A percentile compares a stretch with the other conserved stretches of the same genome.
phyloP scores from a whole-genome alignment of 768 basidiomycete genomes.

The Strobilomyces echinocephalus region DNA sequence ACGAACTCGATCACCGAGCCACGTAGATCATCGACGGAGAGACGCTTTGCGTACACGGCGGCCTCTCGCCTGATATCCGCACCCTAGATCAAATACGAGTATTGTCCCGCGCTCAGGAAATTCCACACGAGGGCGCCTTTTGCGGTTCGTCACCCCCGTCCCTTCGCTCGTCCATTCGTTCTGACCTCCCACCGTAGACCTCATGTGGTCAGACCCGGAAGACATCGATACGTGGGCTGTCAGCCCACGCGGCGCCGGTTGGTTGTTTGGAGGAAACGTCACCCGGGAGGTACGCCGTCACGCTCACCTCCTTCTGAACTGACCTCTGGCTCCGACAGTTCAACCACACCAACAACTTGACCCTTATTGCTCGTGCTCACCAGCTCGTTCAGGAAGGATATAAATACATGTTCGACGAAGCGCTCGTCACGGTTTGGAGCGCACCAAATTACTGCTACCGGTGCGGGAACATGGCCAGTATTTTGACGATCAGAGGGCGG shows the following conservation, averaged over 20 bases:
- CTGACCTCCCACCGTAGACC: conserved; percentile 44
- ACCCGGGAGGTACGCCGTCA: conserved; percentile 63
- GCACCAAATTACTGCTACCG: conserved; percentile 85
- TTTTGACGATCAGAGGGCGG: conserved; percentile 75
- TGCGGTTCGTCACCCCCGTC: conserved; percentile 52
- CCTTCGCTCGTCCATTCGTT: neutral
- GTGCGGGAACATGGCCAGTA: conserved; percentile 88
- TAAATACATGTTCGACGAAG: conserved; percentile 95
- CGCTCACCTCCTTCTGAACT: neutral
- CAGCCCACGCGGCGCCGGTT: conserved; percentile 93
- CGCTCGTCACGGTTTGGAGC: conserved; percentile 90
- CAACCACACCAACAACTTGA: conserved; percentile 85
- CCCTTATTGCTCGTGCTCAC: conserved; percentile 90
- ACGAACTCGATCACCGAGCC: neutral
- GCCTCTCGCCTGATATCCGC: conserved; percentile 91
- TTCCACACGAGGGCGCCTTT: conserved; percentile 98
- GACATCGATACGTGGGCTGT: conserved; percentile 96
- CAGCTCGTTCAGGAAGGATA: conserved; percentile 95
- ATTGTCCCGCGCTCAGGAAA: conserved; percentile 91
- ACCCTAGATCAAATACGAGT: conserved; percentile 94
- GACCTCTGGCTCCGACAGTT: conserved; percentile 49
- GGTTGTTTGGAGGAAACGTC: conserved; percentile 85
- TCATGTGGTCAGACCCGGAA: conserved; percentile 99
- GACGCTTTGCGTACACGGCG: conserved; percentile 92
- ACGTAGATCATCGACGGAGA: conserved; percentile 88